Evolutionary conservation across 148 eudicot species (phyloP).

Genomic region (Tetragonia tetragonoides): DNA sequence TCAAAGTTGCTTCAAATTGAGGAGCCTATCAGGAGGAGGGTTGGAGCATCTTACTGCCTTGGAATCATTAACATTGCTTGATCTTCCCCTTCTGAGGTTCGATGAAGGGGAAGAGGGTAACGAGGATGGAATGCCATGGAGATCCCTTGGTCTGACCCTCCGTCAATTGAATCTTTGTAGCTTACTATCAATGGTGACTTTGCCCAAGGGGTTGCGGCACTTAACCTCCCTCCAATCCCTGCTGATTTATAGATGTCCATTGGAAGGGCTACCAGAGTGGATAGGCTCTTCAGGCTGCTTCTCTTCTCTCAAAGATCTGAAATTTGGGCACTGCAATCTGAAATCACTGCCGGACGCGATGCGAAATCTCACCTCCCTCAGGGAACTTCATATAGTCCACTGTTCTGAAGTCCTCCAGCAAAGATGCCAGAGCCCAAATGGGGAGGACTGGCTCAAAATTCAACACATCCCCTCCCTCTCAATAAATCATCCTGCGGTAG

Average conservation of each 20-base stretch:
- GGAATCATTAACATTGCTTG: background rate
- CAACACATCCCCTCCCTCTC: constrained; percentile 13
- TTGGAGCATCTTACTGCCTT: constrained; percentile 27
- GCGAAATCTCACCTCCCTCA: constrained; percentile 12
- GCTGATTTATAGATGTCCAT: background rate
- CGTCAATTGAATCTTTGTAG: background rate
- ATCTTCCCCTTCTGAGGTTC: background rate
- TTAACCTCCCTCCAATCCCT: constrained; percentile 19
- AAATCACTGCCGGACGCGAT: constrained; percentile 18
- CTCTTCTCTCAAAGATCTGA: background rate
- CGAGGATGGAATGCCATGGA: constrained; percentile 9
- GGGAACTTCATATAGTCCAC: background rate
- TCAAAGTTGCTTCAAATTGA: background rate
- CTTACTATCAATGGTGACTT: background rate
- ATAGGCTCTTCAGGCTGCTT: background rate
- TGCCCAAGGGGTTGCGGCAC: constrained; percentile 18
- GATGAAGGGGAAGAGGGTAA: background rate
- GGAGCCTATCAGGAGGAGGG: constrained; percentile 14
- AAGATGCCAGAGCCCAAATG: constrained; percentile 11
- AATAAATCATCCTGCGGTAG: no score
- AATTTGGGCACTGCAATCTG: no score
- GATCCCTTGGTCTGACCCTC: background rate
- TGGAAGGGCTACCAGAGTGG: constrained; percentile 16
- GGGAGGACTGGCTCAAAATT: constrained; percentile 20
- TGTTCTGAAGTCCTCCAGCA: background rate